These are phyloP conservation scores for Fusarium albosuccineum DNA, from an alignment of 2,329 filamentous ascomycete genomes.

Conservation along the genomic window DNA sequence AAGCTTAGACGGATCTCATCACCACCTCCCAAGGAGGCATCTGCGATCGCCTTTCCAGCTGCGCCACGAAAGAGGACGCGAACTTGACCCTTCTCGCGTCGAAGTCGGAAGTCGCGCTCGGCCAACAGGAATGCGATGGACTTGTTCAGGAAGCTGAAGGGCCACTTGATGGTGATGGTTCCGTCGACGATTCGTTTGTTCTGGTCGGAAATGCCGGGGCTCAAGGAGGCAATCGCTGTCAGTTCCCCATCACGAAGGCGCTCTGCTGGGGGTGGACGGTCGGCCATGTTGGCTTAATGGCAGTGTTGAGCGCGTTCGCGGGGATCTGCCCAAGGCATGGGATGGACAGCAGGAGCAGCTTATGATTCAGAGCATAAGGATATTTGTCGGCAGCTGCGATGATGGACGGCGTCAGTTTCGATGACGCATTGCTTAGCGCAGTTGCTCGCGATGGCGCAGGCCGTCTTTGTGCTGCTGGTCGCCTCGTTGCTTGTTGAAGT, in stretches of 20 bases:
- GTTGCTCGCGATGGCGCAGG: conserved; percentile 11
- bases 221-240: conserved; percentile 69
- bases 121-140: conserved; percentile 84
- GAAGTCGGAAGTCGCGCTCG: conserved; percentile 85
- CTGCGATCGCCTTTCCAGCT: conserved; percentile 77
- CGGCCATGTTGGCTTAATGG: conserved; percentile 44
- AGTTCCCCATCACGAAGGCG: conserved; percentile 48
- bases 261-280: conserved; percentile 36
- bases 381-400: not conserved
- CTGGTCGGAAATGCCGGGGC: conserved; percentile 60
- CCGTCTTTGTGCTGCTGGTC: conserved; percentile 18
- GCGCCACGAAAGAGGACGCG: conserved; percentile 80
- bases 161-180: conserved; percentile 89
- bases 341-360: conserved; percentile 14
- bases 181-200: conserved; percentile 69
- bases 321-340: conserved; percentile 17
- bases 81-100: conserved; percentile 82
- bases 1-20: conserved; percentile 80
- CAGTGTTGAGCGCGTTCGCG: conserved; percentile 33
- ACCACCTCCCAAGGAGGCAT: conserved; percentile 79
- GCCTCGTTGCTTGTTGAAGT: conserved; percentile 8
- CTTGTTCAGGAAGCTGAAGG: conserved; percentile 82
- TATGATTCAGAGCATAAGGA: conserved; percentile 25
- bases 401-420: not conserved
- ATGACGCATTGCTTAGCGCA: conserved; percentile 17